Percentiles rank a stretch among this genome's conserved stretches.
These are phyloP conservation scores for Amyloporia xantha DNA, from an alignment of 768 basidiomycete species.

Conservation along the genomic window DNA sequence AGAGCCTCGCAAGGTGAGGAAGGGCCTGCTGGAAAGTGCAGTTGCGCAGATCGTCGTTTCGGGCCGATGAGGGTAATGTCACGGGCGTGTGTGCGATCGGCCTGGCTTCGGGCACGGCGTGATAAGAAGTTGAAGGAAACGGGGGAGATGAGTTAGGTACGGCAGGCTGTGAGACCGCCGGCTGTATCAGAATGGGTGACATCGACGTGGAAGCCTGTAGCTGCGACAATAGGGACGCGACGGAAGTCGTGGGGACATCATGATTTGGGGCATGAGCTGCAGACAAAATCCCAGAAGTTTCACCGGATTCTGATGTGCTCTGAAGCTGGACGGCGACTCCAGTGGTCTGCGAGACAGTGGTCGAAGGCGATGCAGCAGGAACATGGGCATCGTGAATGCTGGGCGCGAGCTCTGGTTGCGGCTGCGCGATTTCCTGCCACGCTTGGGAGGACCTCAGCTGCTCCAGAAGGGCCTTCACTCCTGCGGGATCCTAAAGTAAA, in stretches of 20 bases:
- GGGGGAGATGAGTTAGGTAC: not conserved
- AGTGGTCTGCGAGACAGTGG: not conserved
- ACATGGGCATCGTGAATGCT: not conserved
- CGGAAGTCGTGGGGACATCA: conserved; percentile 31
- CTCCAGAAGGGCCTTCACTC: conserved; percentile 66
- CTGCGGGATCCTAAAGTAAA: conserved; percentile 49
- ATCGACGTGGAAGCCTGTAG: conserved; percentile 33
- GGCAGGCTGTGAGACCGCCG: conserved; percentile 4
- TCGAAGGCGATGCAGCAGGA: not conserved
- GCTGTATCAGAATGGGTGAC: conserved; percentile 7
- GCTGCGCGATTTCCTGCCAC: conserved; percentile 46
- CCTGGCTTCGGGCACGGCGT: not conserved
- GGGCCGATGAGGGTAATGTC: not conserved
- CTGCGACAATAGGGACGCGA: conserved; percentile 60
- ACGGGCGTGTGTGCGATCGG: not conserved
- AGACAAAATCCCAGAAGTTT: not conserved
- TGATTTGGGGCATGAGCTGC: not conserved
- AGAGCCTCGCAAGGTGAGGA: conserved; percentile 54
- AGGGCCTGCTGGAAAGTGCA: conserved; percentile 67
- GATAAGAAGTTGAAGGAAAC: not conserved
- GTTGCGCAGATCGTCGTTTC: conserved; percentile 32
- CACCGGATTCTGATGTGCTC: not conserved
- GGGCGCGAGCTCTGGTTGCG: not conserved
- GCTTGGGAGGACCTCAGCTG: conserved; percentile 60
- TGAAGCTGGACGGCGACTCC: not conserved